Base-by-base conservation (phyloP, 2,329 filamentous ascomycete species). In the Amauroascus niger region DNA sequence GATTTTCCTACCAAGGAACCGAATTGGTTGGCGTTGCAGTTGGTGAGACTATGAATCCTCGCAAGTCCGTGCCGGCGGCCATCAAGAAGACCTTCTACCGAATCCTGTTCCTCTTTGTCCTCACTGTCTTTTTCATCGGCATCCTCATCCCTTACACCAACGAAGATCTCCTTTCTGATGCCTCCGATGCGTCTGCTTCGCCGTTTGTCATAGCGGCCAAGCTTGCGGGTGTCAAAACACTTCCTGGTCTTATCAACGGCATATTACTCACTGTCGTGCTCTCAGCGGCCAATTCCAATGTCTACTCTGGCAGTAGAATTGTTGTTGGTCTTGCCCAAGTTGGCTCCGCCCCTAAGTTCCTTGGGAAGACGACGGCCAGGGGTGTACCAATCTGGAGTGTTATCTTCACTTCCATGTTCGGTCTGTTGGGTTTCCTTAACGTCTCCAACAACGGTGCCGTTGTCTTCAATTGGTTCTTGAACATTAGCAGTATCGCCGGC, bases 1-100 rank as follows among this genome's bases (percentile, higher is more conserved):
- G 64, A 4, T 73, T 71, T 55, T 67, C 69, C 5, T 73, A 70
- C 49, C 65, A 68, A 66, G 86, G 86, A 40, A 81, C 84, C 1
- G 87, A 90, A 69, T 77, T 88, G 14, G 85, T 88, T 7, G 86
- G 82, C 57, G 81, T 91, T 46, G 84, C 83, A n/a, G 86, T 86
- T 3, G 86, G 85, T 56, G 87, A 91, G 71, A 84, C 84, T 6
- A 78, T 79, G 46, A 81, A 88, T 64, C 87, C 86, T 5, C 77
- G 79, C 60, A 84, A 83, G 69, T 83, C 79, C 14, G 83, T 91
- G 49, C 87, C 87, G 0, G 73, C 75, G 11, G 86, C 86, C 22
- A 87, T 89, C 63, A 79, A 80, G 49, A 84, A 81, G 71, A 87
- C 86, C 0, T 89, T 87, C 68, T 87, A 81, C 77, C 80, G 84